Evolutionary conservation across 1,139 yeast species (phyloP).

Genomic region (Pichia sp.): DNA sequence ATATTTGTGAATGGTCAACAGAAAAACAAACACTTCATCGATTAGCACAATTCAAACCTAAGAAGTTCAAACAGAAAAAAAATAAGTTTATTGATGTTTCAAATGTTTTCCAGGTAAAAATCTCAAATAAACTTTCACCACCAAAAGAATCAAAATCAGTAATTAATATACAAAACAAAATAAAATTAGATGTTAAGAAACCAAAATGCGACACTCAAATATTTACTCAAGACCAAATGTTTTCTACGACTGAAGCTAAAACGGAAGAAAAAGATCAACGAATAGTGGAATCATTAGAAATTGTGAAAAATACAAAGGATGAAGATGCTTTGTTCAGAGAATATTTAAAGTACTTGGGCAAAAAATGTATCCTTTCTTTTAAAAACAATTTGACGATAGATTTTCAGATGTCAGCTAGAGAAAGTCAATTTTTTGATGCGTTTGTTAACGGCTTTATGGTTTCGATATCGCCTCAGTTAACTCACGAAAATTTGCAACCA

Average conservation of each 20-base stretch:
- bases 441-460: slow-evolving; percentile 35
- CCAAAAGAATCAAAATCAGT: too few species aligned
- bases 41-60: background rate
- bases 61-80: background rate
- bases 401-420: slow-evolving; percentile 16
- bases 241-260: too few species aligned
- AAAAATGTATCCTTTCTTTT: slow-evolving; percentile 14
- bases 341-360: slow-evolving; percentile 17
- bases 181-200: too few species aligned
- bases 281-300: too few species aligned
- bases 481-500: background rate
- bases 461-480: slow-evolving; percentile 19
- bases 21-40: background rate
- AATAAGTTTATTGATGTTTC: background rate
- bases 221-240: too few species aligned
- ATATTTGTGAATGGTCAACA: slow-evolving; percentile 4
- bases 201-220: too few species aligned
- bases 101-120: background rate
- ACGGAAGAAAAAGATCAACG: too few species aligned
- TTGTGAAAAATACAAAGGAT: background rate
- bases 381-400: too few species aligned
- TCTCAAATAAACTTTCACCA: too few species aligned
- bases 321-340: slow-evolving; percentile 20
- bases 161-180: too few species aligned
- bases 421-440: slow-evolving; percentile 28